phyloP scores from a whole-genome alignment of 768 basidiomycete species.

The Butyriboletus loyo region DNA sequence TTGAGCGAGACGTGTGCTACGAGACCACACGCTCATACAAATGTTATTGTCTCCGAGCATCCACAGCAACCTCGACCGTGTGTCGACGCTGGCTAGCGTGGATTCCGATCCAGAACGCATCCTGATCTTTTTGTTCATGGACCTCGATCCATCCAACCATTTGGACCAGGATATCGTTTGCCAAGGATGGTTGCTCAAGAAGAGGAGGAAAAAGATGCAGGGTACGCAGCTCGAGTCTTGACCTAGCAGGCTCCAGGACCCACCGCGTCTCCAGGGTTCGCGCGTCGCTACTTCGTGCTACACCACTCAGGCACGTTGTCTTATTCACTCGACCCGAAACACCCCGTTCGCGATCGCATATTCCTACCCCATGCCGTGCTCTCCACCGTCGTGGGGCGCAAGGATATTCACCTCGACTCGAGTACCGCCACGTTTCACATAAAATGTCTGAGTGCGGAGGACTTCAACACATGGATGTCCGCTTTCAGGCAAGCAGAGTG shows the following conservation, averaged over 20 bases:
- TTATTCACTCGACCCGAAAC: slow-evolving; percentile 72
- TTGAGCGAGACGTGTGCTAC: slow-evolving; percentile 1
- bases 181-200: slow-evolving; percentile 84
- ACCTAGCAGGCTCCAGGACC: neutral
- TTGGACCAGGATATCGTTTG: slow-evolving; percentile 36
- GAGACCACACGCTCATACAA: slow-evolving; percentile 1
- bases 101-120: neutral
- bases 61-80: neutral
- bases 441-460: slow-evolving; percentile 66
- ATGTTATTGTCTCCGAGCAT: slow-evolving; percentile 11
- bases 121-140: slow-evolving; percentile 6
- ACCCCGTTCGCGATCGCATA: slow-evolving; percentile 68
- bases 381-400: slow-evolving; percentile 67
- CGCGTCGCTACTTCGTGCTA: slow-evolving; percentile 77
- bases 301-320: slow-evolving; percentile 65
- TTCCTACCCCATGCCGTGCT: slow-evolving; percentile 70
- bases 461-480: slow-evolving; percentile 72
- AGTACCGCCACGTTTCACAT: slow-evolving; percentile 77
- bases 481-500: slow-evolving; percentile 57
- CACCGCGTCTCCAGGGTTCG: slow-evolving; percentile 56
- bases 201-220: slow-evolving; percentile 86
- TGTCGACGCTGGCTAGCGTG: neutral
- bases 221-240: slow-evolving; percentile 39
- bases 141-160: slow-evolving; percentile 3
- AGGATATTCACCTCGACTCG: slow-evolving; percentile 80